Conservation (phyloP, 108 stramenopile genomes). For the Cyclotella kingstonii region DNA sequence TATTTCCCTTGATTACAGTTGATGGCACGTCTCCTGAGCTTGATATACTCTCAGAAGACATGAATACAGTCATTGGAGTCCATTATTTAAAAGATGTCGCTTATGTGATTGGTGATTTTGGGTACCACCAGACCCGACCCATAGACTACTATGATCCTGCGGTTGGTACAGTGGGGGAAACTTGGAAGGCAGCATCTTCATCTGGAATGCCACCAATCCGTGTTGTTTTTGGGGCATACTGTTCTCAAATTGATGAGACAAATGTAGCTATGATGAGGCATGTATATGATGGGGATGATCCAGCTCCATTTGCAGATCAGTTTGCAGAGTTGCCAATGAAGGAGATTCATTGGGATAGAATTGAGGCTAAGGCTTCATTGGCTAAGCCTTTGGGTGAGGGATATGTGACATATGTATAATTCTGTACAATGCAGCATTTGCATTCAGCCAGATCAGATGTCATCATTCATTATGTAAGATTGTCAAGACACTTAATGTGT, state of each 20-base stretch:
- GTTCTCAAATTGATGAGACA: slow-evolving; percentile 50
- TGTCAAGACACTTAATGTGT: too few species aligned
- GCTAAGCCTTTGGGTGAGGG: slow-evolving; percentile 17
- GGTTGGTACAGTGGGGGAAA: slow-evolving; percentile 2
- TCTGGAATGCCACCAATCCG: slow-evolving; percentile 33
- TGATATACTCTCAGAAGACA: slow-evolving; percentile 45
- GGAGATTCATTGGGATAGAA: slow-evolving; percentile 39
- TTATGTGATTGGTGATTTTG: slow-evolving; percentile 49
- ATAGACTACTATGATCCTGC: slow-evolving; percentile 34
- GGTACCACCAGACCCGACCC: slow-evolving; percentile 48
- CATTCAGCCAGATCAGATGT: too few species aligned
- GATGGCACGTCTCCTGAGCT: slow-evolving; percentile 41
- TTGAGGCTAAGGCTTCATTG: slow-evolving; percentile 9
- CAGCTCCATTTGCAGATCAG: slow-evolving; percentile 54
- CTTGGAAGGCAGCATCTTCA: slow-evolving; percentile 1
- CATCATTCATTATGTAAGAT: too few species aligned
- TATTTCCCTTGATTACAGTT: slow-evolving; percentile 45
- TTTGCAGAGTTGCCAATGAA: slow-evolving; percentile 37
- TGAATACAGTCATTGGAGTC: slow-evolving; percentile 48
- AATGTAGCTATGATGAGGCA: slow-evolving; percentile 46
- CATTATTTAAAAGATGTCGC: slow-evolving; percentile 55
- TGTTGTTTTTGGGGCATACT: slow-evolving; percentile 48
- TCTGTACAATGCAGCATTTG: too few species aligned
- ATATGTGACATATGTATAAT: background rate
- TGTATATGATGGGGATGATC: slow-evolving; percentile 52